These are phyloP conservation scores for Adansonia rubrostipa DNA, from an alignment of 441 rosid species.

Conservation along the genomic window DNA sequence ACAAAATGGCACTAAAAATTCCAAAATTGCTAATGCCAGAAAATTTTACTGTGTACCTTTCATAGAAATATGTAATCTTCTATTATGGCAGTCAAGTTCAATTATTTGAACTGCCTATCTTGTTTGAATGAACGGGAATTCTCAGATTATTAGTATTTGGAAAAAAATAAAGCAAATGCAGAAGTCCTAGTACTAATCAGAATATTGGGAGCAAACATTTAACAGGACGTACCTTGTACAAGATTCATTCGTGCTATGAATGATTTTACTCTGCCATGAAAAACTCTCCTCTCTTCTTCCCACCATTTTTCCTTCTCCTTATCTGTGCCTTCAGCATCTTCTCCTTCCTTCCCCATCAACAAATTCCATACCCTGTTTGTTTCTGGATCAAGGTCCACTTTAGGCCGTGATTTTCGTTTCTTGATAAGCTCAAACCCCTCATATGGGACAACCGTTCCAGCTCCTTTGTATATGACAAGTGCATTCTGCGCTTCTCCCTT, in stretches of 20 bases:
- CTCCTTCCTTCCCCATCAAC: conserved; percentile 78
- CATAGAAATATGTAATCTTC: neutral
- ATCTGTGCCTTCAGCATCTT: conserved; percentile 52
- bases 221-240: conserved; percentile 76
- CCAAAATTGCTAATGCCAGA: neutral
- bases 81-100: conserved; percentile 17
- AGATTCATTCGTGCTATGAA: conserved; percentile 98
- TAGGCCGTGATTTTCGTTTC: conserved; percentile 76
- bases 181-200: conserved; percentile 12
- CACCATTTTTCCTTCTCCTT: conserved; percentile 74
- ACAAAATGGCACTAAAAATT: conserved; percentile 13
- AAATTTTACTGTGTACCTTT: neutral
- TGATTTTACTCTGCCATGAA: conserved; percentile 80
- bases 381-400: conserved; percentile 88
- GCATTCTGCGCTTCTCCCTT: conserved; percentile 52
- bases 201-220: conserved; percentile 25
- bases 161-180: neutral
- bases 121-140: conserved; percentile 16
- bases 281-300: conserved; percentile 87
- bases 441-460: conserved; percentile 63
- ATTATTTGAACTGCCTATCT: conserved; percentile 14
- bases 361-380: conserved; percentile 89
- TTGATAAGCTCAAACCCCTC: conserved; percentile 46
- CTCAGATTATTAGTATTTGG: conserved; percentile 1
- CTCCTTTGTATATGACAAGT: conserved; percentile 57